Evolutionary conservation across 2,329 filamentous ascomycete species (phyloP).

Genomic region (Sporothrix brunneoviolacea): DNA sequence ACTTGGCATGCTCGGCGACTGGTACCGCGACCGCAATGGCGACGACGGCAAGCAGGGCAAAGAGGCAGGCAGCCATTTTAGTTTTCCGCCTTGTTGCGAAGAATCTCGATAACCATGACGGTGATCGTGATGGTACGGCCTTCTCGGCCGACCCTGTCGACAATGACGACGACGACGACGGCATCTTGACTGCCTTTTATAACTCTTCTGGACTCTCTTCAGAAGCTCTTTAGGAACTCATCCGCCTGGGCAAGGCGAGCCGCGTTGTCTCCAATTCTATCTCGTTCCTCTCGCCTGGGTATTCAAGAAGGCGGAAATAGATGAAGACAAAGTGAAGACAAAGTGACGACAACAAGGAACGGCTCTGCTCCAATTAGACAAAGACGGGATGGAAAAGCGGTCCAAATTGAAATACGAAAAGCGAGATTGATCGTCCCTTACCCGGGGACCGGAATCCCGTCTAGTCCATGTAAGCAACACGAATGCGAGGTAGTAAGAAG

Average conservation of each 20-base stretch:
- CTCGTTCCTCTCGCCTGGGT: conserved; percentile 10
- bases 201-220: no score
- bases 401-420: not conserved
- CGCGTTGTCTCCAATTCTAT: no score
- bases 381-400: not conserved
- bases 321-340: not conserved
- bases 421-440: conserved; percentile 1
- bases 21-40: conserved; percentile 10
- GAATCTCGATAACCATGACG: conserved; percentile 2
- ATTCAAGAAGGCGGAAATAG: not conserved
- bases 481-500: not conserved
- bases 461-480: conserved; percentile 3
- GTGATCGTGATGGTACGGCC: not conserved
- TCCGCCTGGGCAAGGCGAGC: no score
- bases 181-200: not conserved
- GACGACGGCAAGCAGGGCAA: conserved; percentile 16
- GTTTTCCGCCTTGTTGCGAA: conserved; percentile 7
- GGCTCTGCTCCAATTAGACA: not conserved
- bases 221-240: no score
- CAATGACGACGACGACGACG: not conserved
- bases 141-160: not conserved
- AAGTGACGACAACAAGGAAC: not conserved
- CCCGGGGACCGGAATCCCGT: not conserved
- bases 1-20: not conserved
- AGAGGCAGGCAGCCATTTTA: conserved; percentile 15